phyloP scores from a whole-genome alignment of 495 filamentous ascomycete species.

The Penicillium bialowiezense region DNA sequence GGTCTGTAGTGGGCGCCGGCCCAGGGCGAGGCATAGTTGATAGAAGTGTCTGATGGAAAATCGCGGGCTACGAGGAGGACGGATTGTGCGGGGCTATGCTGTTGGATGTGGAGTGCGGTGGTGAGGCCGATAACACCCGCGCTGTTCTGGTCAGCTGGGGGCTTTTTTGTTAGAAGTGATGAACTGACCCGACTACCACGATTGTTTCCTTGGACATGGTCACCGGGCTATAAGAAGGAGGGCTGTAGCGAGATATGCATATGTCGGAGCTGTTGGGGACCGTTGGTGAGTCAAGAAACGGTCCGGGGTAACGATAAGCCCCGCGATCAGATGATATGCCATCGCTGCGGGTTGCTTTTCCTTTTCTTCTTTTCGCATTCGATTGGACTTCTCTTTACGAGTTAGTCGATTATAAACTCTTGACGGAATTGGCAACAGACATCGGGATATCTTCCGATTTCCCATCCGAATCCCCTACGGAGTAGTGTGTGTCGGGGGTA shows the following conservation, averaged over 20 bases:
- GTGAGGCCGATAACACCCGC: constrained; percentile 59
- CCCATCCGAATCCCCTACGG: no score
- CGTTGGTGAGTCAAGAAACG: constrained; percentile 13
- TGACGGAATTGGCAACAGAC: not conserved
- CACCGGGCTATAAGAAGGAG: not conserved
- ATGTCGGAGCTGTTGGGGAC: no score
- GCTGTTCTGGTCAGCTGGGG: constrained; percentile 31
- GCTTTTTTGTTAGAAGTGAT: not conserved
- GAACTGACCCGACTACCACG: constrained; percentile 43
- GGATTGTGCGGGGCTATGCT: constrained; percentile 28
- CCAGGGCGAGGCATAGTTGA: constrained; percentile 65
- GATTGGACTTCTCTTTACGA: no score
- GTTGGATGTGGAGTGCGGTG: constrained; percentile 49
- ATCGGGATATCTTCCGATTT: not conserved
- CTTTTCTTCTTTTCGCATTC: no score
- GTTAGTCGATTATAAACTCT: not conserved
- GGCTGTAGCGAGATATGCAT: not conserved
- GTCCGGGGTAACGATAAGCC: constrained; percentile 17
- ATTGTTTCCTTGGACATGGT: constrained; percentile 35
- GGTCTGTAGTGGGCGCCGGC: constrained; percentile 62
- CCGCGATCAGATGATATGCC: constrained; percentile 16
- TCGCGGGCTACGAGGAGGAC: constrained; percentile 57
- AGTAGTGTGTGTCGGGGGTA: no score
- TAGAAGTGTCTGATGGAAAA: constrained; percentile 49
- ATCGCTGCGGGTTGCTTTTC: constrained; percentile 1